These are phyloP conservation scores for Nicotiana tomentosiformis DNA, from an alignment of 257 asterid species.

Conservation along the genomic window DNA sequence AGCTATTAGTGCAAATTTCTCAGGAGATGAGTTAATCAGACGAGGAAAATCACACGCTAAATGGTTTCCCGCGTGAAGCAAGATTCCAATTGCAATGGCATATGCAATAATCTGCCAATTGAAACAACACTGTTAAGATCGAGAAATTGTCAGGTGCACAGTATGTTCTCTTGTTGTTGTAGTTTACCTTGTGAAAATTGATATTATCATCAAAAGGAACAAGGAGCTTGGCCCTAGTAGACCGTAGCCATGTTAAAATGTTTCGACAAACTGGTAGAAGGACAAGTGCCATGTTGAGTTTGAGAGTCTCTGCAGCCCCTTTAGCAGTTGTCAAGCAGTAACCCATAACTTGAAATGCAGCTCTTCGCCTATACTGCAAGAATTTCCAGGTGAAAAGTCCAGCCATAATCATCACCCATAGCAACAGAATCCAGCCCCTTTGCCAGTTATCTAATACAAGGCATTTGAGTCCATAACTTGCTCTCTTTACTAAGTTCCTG, in stretches of 20 bases:
- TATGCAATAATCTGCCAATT: constrained; percentile 49
- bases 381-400: constrained; percentile 83
- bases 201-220: constrained; percentile 83
- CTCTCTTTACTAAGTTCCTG: constrained; percentile 20
- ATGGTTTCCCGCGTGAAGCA: constrained; percentile 68
- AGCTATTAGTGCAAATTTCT: constrained; percentile 54
- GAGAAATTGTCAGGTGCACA: neutral
- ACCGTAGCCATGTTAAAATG: constrained; percentile 56
- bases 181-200: constrained; percentile 64
- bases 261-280: constrained; percentile 87
- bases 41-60: constrained; percentile 76
- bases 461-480: constrained; percentile 18
- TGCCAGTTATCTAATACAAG: constrained; percentile 72
- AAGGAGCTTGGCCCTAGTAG: constrained; percentile 60
- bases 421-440: constrained; percentile 53
- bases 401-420: constrained; percentile 61
- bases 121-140: neutral
- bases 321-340: constrained; percentile 78
- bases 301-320: constrained; percentile 93
- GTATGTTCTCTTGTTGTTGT: neutral
- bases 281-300: constrained; percentile 89
- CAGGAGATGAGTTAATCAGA: constrained; percentile 47
- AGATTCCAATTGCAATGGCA: constrained; percentile 56
- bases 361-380: constrained; percentile 43
- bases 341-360: constrained; percentile 76